phyloP scores from a whole-genome alignment of 495 filamentous ascomycete genomes.

The Aspergillus nanangensis region DNA sequence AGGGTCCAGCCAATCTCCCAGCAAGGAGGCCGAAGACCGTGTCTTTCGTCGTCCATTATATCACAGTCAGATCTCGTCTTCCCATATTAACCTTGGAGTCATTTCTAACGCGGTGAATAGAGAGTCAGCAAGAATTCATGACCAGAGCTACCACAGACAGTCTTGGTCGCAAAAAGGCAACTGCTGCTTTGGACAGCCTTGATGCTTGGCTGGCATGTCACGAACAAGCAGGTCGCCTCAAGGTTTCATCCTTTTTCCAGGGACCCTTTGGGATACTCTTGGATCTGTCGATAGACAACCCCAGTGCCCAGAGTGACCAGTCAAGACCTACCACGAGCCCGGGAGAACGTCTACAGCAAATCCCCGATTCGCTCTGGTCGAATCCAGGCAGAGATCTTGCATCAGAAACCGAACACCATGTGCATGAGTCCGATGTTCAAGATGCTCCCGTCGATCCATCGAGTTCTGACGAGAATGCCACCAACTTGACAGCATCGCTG shows the following conservation, averaged over 20 bases:
- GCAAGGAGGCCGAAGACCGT: not conserved
- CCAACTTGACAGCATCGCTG: not conserved
- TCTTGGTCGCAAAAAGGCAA: not conserved
- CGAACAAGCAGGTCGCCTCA: not conserved
- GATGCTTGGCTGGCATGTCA: not conserved
- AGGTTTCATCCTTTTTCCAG: not conserved
- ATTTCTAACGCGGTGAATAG: not conserved
- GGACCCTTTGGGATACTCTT: slow-evolving; percentile 12
- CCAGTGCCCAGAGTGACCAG: not conserved
- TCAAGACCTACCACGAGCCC: not conserved
- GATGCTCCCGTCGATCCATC: not conserved
- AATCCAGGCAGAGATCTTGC: not conserved
- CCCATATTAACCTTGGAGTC: not conserved
- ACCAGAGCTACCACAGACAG: slow-evolving; percentile 1
- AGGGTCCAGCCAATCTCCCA: not conserved
- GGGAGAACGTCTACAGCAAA: not conserved
- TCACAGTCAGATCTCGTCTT: slow-evolving; percentile 1
- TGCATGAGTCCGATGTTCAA: not conserved
- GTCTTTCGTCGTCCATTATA: slow-evolving; percentile 8
- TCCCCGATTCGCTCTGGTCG: not conserved
- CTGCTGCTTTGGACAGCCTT: slow-evolving; percentile 2
- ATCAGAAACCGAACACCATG: too few relatives aligned
- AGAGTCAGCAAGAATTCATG: slow-evolving; percentile 4
- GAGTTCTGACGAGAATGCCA: not conserved
- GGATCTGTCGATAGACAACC: not conserved